Evolutionary conservation across 2,329 filamentous ascomycete species (phyloP), one percentile per base, ranked within the genome.

Genomic region (Helminthosporium solani): DNA sequence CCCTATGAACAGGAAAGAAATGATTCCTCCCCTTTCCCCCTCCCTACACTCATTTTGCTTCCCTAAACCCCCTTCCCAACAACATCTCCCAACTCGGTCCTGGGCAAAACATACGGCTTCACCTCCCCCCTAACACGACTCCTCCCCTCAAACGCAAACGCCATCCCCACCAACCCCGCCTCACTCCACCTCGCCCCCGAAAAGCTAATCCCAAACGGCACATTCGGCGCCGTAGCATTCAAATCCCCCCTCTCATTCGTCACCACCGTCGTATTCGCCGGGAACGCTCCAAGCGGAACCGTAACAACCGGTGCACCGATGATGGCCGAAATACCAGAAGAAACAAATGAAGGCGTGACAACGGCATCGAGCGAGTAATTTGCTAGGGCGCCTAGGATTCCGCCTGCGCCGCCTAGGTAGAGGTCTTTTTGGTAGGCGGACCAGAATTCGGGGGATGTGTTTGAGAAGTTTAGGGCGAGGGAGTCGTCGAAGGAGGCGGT

Each of bases 121-220:
- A 79, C 67, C 49, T 72, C 73, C 33, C 66, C 56, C 39, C 81
- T 69, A 9, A 75, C 71, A 57, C 69, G 65, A 2, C 78, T 85
- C 52, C 74, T 71, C 70, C 86, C 81, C 71, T 89, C 85, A 66
- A 82, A 87, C 3, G 82, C 84, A 72, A 85, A 87, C 6, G 84
- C 85, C 60, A 83, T 77, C 0, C 79, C 80, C 46, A 88, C 80
- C 53, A 89, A 58, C 23, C 67, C 74, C 56, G 78, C 79, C 64
- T 88, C 85, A 28, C 75, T 79, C 71, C 80, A 88, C 39, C 75
- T 75, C 2, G 67, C 66, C 0, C 84, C 86, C 36, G 86, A 70
- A 56, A 88, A 87, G 7, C 75, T 75, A 9, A 88, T 67, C 0
- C 85, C 85, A 57, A 86, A 85, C 2, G 75, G 75, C 1, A 82